phyloP scores from a whole-genome alignment of 768 basidiomycete genomes.

The Termitomyces sp. region DNA sequence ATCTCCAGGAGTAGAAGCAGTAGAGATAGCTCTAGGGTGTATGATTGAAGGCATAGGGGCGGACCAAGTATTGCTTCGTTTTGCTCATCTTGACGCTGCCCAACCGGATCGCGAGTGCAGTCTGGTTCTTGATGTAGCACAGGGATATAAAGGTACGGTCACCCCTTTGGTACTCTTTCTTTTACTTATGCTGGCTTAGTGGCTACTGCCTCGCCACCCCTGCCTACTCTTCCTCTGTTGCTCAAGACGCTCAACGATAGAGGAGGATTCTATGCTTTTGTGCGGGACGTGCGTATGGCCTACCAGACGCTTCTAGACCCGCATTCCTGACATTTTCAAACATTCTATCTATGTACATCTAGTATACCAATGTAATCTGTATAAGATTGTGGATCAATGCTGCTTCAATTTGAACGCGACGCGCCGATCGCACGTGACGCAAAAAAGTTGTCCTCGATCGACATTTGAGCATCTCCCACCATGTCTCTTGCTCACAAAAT shows the following conservation, averaged over 20 bases:
- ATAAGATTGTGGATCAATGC: too few species aligned
- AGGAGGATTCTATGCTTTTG: conserved; percentile 67
- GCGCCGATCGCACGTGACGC: not conserved
- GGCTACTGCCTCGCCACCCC: conserved; percentile 70
- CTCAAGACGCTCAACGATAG: conserved; percentile 70
- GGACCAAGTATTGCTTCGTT: conserved; percentile 71
- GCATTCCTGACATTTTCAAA: not conserved
- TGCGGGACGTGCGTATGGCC: conserved; percentile 58
- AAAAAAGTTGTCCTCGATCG: not conserved
- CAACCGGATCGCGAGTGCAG: conserved; percentile 64
- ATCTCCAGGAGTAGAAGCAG: conserved; percentile 51
- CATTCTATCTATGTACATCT: not conserved
- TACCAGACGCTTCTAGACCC: conserved; percentile 33
- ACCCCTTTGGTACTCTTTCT: not conserved
- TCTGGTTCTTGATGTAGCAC: conserved; percentile 68
- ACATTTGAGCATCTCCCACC: not conserved
- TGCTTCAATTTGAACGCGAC: not conserved
- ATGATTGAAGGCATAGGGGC: conserved; percentile 75
- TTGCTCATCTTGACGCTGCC: conserved; percentile 57
- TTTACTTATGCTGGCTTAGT: conserved; percentile 41
- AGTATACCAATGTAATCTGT: not conserved
- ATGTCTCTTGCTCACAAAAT: conserved; percentile 12
- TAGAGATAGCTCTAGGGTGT: conserved; percentile 58
- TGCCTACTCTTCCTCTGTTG: conserved; percentile 64
- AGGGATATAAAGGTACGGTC: conserved; percentile 59